Percentiles rank a stretch among this genome's conserved stretches.
These are phyloP conservation scores for Primulina huaijiensis DNA, from an alignment of 257 asterid genomes.

Conservation along the genomic window DNA sequence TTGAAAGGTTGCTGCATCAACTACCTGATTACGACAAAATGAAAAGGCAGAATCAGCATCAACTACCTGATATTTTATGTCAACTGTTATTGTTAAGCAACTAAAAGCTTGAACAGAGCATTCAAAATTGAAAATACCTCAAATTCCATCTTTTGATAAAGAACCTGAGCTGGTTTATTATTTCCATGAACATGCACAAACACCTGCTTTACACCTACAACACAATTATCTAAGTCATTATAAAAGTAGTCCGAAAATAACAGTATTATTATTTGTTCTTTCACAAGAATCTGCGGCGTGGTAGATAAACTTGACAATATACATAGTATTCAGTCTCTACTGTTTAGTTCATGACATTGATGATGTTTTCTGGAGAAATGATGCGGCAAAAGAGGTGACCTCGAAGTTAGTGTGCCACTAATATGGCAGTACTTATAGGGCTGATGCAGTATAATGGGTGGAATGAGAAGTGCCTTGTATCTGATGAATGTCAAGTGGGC, in stretches of 20 bases:
- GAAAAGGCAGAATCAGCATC: neutral
- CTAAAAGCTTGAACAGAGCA: neutral
- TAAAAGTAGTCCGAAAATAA: neutral
- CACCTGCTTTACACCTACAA: constrained; percentile 53
- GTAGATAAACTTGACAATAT: neutral
- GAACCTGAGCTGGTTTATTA: constrained; percentile 49
- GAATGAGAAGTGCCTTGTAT: neutral
- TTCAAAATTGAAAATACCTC: constrained; percentile 36
- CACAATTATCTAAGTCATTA: too few species aligned
- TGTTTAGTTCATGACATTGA: neutral
- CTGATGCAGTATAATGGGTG: neutral
- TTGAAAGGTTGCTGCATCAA: constrained; percentile 39
- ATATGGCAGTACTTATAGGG: neutral
- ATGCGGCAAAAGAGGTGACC: neutral
- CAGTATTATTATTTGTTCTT: too few species aligned
- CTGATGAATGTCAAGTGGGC: neutral
- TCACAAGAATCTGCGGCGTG: neutral
- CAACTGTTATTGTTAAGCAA: neutral
- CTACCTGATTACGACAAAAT: constrained; percentile 36
- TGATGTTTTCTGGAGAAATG: neutral
- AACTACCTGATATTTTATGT: neutral
- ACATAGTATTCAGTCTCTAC: neutral
- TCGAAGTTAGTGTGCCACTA: neutral
- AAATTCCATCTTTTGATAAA: constrained; percentile 60
- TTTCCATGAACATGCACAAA: constrained; percentile 61